Evolutionary conservation across 768 basidiomycete genomes (phyloP).

Genomic region (Hygrophoropsis aurantiaca): DNA sequence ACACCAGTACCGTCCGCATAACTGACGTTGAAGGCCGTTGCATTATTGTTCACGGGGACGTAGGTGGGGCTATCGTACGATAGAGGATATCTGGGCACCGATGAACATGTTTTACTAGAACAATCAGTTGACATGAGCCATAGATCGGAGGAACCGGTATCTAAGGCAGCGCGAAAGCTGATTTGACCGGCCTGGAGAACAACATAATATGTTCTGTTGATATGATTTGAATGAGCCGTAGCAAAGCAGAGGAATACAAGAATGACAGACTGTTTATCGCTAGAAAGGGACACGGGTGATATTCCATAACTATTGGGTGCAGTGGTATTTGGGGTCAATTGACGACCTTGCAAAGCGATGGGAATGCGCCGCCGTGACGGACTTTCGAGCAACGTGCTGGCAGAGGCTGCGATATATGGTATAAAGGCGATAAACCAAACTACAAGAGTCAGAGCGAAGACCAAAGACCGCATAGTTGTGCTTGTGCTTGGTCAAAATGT

Average conservation of each 20-base stretch:
- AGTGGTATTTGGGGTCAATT: slow-evolving; percentile 7
- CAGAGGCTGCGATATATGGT: neutral
- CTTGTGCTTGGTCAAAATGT: slow-evolving; percentile 5
- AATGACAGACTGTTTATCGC: slow-evolving; percentile 43
- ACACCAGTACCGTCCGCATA: slow-evolving; percentile 72
- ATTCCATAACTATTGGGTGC: slow-evolving; percentile 39
- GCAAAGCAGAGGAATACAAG: neutral
- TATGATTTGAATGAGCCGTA: slow-evolving; percentile 6
- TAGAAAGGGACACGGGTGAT: slow-evolving; percentile 42
- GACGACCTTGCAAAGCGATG: neutral
- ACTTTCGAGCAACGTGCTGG: neutral
- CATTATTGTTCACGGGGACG: slow-evolving; percentile 56
- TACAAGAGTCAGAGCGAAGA: slow-evolving; percentile 9
- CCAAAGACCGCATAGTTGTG: slow-evolving; percentile 19
- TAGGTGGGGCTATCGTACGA: slow-evolving; percentile 67
- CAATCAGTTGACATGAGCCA: slow-evolving; percentile 73
- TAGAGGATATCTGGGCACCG: slow-evolving; percentile 71
- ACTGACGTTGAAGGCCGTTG: slow-evolving; percentile 54
- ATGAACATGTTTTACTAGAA: slow-evolving; percentile 49
- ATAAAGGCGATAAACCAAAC: slow-evolving; percentile 10
- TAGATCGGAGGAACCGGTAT: slow-evolving; percentile 73
- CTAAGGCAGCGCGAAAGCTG: slow-evolving; percentile 66
- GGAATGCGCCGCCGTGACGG: neutral
- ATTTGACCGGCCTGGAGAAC: slow-evolving; percentile 61
- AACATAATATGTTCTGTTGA: slow-evolving; percentile 63